phyloP scores from a whole-genome alignment of 1,284 basidiomycete species.

The Trametes hirsuta region DNA sequence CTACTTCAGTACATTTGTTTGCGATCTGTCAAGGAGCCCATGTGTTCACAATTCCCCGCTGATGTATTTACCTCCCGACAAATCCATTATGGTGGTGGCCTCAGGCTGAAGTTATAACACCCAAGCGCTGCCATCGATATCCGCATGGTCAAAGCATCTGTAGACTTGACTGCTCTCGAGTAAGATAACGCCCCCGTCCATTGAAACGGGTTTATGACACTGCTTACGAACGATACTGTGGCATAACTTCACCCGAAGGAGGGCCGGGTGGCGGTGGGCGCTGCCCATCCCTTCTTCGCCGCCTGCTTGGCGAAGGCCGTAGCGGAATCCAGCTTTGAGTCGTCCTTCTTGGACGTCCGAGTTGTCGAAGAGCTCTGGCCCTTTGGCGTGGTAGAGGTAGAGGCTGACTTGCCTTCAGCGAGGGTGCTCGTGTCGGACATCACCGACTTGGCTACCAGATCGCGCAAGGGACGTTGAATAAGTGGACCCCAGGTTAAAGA shows the following conservation, averaged over 20 bases:
- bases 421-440: constrained; percentile 4
- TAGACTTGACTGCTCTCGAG: too few relatives aligned
- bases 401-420: background rate
- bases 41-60: too few relatives aligned
- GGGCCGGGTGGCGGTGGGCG: constrained; percentile 13
- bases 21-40: too few relatives aligned
- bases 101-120: too few relatives aligned
- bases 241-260: constrained; percentile 5
- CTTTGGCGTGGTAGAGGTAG: background rate
- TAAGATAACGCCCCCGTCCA: too few relatives aligned
- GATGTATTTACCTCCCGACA: too few relatives aligned
- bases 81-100: too few relatives aligned
- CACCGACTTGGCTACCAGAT: background rate
- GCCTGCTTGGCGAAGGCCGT: constrained; percentile 10
- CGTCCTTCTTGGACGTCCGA: background rate
- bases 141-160: too few relatives aligned
- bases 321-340: constrained; percentile 8
- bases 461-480: too few relatives aligned
- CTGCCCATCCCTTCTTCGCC: constrained; percentile 13
- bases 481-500: too few relatives aligned
- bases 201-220: background rate
- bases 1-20: too few relatives aligned
- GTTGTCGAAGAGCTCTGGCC: background rate
- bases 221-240: background rate
- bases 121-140: background rate